Conservation (phyloP, 352 stramenopile genomes). For the Blastocystis sp. region DNA sequence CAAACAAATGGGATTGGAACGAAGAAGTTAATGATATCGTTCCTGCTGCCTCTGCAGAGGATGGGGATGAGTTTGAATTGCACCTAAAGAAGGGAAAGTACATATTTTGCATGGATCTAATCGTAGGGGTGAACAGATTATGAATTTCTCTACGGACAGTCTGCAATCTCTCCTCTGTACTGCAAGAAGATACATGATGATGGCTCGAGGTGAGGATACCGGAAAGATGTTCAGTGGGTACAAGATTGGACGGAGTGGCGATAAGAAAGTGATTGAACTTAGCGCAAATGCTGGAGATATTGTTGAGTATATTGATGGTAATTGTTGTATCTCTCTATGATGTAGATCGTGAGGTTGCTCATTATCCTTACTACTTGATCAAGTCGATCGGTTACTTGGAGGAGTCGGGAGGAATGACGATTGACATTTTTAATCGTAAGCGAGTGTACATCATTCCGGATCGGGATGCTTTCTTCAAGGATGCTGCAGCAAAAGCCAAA, state of each 20-base stretch:
- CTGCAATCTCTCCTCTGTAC: constrained; percentile 54
- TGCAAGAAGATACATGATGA: constrained; percentile 53
- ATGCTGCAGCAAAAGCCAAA: constrained; percentile 31
- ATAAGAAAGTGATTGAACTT: constrained; percentile 28
- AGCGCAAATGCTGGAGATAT: constrained; percentile 62
- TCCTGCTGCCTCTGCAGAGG: constrained; percentile 12
- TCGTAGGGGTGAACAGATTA: constrained; percentile 43
- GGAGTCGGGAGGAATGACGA: constrained; percentile 34
- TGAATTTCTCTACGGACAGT: constrained; percentile 61
- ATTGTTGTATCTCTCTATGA: background rate
- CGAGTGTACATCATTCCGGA: constrained; percentile 56
- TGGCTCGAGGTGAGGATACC: constrained; percentile 20
- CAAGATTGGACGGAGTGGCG: constrained; percentile 60
- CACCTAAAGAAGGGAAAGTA: constrained; percentile 63
- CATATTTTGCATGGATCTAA: background rate
- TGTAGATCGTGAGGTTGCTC: constrained; percentile 50
- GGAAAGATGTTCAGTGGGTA: constrained; percentile 52
- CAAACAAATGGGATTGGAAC: constrained; percentile 61
- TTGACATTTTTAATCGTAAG: constrained; percentile 46
- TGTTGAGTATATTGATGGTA: constrained; percentile 61
- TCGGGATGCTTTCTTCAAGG: constrained; percentile 44
- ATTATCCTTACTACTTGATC: constrained; percentile 56
- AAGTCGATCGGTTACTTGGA: constrained; percentile 41
- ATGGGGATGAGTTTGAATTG: constrained; percentile 62
- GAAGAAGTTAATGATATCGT: constrained; percentile 63